These are phyloP conservation scores for Mitragyna speciosa DNA, from an alignment of 257 asterid species.

Conservation along the genomic window DNA sequence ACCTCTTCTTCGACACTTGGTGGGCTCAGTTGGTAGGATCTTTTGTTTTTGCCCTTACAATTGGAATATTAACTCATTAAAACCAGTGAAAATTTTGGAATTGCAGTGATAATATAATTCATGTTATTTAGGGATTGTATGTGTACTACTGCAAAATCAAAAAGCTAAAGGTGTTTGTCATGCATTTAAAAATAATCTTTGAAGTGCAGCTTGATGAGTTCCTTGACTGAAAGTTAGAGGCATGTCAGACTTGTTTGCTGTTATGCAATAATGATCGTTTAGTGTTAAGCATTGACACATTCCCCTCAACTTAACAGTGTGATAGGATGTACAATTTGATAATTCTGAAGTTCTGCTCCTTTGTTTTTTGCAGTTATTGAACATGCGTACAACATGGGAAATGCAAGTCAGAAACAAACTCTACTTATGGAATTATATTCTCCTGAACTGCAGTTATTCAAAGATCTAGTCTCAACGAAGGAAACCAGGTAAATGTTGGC, in stretches of 20 bases:
- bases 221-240: not conserved
- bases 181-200: not conserved
- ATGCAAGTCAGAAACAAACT: constrained; percentile 81
- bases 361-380: constrained; percentile 61
- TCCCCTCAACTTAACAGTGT: not conserved
- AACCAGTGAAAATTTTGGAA: not conserved
- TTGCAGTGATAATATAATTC: not conserved
- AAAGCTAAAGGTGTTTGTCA: not conserved
- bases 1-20: constrained; percentile 81
- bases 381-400: constrained; percentile 80
- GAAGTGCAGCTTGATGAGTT: not conserved
- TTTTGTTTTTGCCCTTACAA: constrained; percentile 11
- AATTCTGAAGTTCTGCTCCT: not conserved
- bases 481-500: constrained; percentile 54
- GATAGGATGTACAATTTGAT: too few relatives aligned
- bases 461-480: constrained; percentile 66
- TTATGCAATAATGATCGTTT: not conserved
- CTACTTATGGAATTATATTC: constrained; percentile 86
- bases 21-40: constrained; percentile 88
- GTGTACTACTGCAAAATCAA: not conserved
- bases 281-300: not conserved
- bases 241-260: not conserved
- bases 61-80: not conserved
- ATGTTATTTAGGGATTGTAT: not conserved
- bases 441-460: constrained; percentile 80